Evolutionary conservation across 2,329 filamentous ascomycete genomes (phyloP).

Genomic region (Pestalotiopsis sp.): DNA sequence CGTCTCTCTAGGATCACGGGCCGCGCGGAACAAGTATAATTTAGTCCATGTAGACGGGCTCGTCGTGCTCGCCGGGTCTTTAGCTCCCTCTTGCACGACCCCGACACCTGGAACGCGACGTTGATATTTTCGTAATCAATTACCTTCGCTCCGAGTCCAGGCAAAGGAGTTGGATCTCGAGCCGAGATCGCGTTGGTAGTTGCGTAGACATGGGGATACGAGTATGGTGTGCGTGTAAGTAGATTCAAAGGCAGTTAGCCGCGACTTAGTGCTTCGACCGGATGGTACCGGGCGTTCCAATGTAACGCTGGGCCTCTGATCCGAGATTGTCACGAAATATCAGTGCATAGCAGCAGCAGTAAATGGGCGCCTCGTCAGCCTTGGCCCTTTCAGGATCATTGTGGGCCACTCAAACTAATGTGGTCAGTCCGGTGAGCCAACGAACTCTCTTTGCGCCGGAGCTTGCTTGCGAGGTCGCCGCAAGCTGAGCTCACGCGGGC

Average conservation of each 20-base stretch:
- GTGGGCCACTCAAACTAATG: not conserved
- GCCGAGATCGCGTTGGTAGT: not conserved
- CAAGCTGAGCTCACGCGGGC: not conserved
- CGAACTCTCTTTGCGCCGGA: not conserved
- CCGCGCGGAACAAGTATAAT: not conserved
- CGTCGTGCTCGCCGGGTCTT: not conserved
- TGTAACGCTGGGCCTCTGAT: not conserved
- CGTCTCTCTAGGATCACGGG: slow-evolving; percentile 5
- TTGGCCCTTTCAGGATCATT: not conserved
- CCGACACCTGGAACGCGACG: not conserved
- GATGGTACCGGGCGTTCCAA: not conserved
- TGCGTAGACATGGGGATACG: not conserved
- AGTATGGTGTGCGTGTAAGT: not conserved
- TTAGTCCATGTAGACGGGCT: not conserved
- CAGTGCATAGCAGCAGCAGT: not conserved
- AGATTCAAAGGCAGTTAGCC: not conserved
- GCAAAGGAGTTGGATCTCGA: not conserved
- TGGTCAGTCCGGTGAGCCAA: not conserved
- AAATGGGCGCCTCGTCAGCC: not conserved
- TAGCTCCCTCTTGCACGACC: not conserved
- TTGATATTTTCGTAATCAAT: not conserved
- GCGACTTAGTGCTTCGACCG: not conserved
- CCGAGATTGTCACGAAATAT: not conserved
- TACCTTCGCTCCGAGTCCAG: not conserved
- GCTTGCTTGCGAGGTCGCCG: not conserved